Conservation (phyloP, 345 rosid genomes). For the Linum tenue region DNA sequence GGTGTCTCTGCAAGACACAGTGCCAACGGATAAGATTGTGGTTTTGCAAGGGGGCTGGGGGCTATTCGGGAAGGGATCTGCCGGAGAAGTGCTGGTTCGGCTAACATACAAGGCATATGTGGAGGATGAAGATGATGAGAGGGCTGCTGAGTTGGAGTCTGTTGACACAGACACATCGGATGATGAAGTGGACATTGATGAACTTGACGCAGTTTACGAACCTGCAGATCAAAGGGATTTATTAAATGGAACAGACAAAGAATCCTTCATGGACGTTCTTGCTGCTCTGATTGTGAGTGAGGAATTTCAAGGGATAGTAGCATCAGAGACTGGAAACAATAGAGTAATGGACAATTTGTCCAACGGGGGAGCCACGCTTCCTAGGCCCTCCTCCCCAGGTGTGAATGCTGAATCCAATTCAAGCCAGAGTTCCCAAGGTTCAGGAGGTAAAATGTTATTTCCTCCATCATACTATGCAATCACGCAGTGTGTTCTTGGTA, state of each 20-base stretch:
- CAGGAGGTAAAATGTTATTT: constrained; percentile 22
- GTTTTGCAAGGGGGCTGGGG: constrained; percentile 74
- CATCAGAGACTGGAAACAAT: constrained; percentile 64
- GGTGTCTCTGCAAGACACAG: constrained; percentile 79
- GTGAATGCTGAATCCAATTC: constrained; percentile 31
- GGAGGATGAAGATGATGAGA: constrained; percentile 95
- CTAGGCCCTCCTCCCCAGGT: constrained; percentile 20
- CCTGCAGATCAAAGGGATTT: constrained; percentile 20
- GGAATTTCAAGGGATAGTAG: constrained; percentile 94
- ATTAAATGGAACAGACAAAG: constrained; percentile 42
- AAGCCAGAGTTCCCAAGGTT: constrained; percentile 23
- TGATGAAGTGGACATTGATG: constrained; percentile 69
- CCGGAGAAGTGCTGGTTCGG: constrained; percentile 81
- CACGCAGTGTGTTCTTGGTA: neutral
- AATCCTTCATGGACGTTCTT: constrained; percentile 87
- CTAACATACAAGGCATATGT: constrained; percentile 93
- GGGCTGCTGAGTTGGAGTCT: constrained; percentile 27
- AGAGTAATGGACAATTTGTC: constrained; percentile 37
- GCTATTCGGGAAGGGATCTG: constrained; percentile 54
- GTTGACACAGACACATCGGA: constrained; percentile 47
- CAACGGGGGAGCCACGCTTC: constrained; percentile 19
- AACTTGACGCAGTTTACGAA: constrained; percentile 32
- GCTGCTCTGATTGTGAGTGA: constrained; percentile 90
- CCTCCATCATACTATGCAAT: neutral
- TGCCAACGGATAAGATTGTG: constrained; percentile 78